Evolutionary conservation across 202 grass and related monocot genomes (phyloP).

Genomic region (Dendrocalamus latiflorus): DNA sequence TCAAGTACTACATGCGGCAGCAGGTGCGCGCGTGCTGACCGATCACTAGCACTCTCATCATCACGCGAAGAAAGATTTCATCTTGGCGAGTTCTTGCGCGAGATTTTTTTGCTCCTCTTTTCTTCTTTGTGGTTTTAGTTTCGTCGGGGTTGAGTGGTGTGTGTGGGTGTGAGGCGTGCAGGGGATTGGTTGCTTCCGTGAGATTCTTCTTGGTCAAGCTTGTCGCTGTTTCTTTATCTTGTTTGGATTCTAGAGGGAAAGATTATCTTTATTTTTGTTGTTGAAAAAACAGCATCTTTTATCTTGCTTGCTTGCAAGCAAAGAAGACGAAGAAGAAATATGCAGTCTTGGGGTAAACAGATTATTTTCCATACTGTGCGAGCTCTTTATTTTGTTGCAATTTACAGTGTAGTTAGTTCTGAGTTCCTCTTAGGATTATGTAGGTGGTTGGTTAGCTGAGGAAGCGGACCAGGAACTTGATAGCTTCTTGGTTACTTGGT

Average conservation of each 20-base stretch:
- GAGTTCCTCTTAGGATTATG: background rate
- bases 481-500: background rate
- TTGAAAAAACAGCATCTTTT: background rate
- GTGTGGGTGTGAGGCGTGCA: background rate
- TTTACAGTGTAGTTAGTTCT: background rate
- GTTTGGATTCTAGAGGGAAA: background rate
- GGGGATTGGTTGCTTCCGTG: slow-evolving; percentile 12
- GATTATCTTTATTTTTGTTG: background rate
- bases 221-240: background rate
- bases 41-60: background rate
- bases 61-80: background rate
- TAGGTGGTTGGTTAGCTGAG: background rate
- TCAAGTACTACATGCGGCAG: too few species aligned
- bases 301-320: slow-evolving; percentile 15
- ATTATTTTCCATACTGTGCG: background rate
- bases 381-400: background rate
- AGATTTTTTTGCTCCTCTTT: background rate
- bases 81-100: background rate
- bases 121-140: background rate
- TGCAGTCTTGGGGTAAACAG: background rate
- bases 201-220: slow-evolving; percentile 15
- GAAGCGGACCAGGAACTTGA: background rate
- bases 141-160: background rate
- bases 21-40: slow-evolving; percentile 43
- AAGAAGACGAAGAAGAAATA: too few species aligned